A percentile compares a stretch with the other conserved stretches of the same genome.
Conservation (phyloP, 2,329 filamentous ascomycete genomes). For the Sphaceloma murrayae region DNA sequence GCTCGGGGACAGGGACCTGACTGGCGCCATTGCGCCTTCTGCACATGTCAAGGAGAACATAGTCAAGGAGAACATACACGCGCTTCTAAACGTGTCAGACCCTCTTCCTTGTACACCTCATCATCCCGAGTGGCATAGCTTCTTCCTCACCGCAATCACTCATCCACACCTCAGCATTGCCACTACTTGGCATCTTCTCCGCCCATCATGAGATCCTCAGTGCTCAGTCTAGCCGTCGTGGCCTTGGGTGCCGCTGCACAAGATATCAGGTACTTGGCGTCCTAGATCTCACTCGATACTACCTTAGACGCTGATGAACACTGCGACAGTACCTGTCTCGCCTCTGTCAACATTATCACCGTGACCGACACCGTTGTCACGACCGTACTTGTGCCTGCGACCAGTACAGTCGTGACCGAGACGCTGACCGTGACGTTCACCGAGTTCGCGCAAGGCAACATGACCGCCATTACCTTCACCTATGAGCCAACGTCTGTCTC, state of each 20-base stretch:
- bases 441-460: neutral
- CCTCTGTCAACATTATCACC: constrained; percentile 10
- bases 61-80: no score
- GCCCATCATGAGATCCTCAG: neutral
- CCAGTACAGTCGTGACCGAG: constrained; percentile 17
- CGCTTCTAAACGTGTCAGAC: no score
- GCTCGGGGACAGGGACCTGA: no score
- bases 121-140: neutral
- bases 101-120: no score
- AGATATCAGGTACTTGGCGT: neutral
- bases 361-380: constrained; percentile 15
- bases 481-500: constrained; percentile 6
- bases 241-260: neutral
- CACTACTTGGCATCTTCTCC: constrained; percentile 3
- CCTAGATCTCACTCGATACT: neutral
- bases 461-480: constrained; percentile 17
- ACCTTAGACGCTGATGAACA: neutral
- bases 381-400: neutral
- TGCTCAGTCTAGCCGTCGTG: neutral
- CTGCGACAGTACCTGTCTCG: neutral
- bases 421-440: constrained; percentile 18
- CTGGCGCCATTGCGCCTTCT: no score
- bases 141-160: constrained; percentile 11
- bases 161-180: no score
- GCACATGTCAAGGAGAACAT: no score